Evolutionary conservation across 2,329 filamentous ascomycete genomes (phyloP), one percentile per base, ranked within the genome.

Genomic region (Trichoderma polysporum): DNA sequence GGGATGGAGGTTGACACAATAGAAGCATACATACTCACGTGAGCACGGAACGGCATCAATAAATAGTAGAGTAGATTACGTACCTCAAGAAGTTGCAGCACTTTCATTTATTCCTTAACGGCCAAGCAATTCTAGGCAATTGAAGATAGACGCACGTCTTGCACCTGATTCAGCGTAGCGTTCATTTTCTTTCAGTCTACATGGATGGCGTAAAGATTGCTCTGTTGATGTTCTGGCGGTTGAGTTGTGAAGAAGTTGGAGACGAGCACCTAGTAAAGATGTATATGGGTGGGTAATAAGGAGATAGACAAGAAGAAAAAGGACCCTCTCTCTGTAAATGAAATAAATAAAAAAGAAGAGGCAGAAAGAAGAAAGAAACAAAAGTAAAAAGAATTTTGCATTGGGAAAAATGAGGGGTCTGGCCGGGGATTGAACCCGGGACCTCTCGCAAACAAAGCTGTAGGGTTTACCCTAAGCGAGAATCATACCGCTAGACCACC

Each of bases 381-480:
- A 45, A 45, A 45, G n/a, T n/a, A n/a, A n/a, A n/a, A n/a, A n/a
- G n/a, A n/a, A n/a, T n/a, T n/a, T n/a, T n/a, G n/a, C n/a, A n/a
- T n/a, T n/a, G n/a, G n/a, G n/a, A n/a, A n/a, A n/a, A n/a, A n/a
- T 19, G 41, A 45, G 22, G 78, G 78, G 78, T 79, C 77, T 79
- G 77, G 78, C 79, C 78, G 79, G 78, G 79, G 78, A 80, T 80
- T 79, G 79, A 80, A 80, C 79, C 77, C 79, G 79, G 79, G 79
- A 80, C 79, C 79, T 80, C 79, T 79, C 78, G 79, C 79, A 80
- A 49, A 31, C 19, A 52, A n/a, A 66, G 63, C 53, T 66, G 47
- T 59, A 59, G 53, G 45, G 53, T 59, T 37, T 52, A 52, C 63
- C 63, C 63, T 59, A 66, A 66, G 63, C 63, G 63, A 66, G 63